Evolutionary conservation across 192 early-diverging fungal species (phyloP), one percentile per base, ranked within the genome.

Genomic region (Backusella circina): DNA sequence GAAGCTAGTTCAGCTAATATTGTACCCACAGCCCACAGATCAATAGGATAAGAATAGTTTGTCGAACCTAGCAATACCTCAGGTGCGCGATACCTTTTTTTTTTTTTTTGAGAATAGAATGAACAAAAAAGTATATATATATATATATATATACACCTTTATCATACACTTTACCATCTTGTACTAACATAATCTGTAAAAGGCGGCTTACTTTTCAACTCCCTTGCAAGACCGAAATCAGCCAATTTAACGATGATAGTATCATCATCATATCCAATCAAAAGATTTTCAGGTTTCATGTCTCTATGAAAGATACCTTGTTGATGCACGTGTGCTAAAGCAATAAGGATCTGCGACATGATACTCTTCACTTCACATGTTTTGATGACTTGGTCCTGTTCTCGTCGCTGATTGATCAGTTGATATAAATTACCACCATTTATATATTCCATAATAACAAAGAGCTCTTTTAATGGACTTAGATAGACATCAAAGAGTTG

Each of bases 131-230:
- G 31, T 38, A 65, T 50, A 50, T 16, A 51, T 37, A 41, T 16
- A 72, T 32, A 72, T 71, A 8, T 79, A 15, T 16, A 30, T 35
- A 31, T 54, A 30, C 16, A 61, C 16, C 39, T 31, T 66, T 28
- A 37, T 26, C 32, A 73, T 54, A 21, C 16, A 74, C 84, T 47
- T n/a, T 81, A 96, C 98, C 98, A 99, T 78, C 98, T 87, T 9
- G 98, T 99, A 85, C 93, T 95, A 67, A 99, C 96, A 84, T 99
- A 99, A 76, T 96, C 95, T 31, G 98, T 98, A 74, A 96, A 95
- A 38, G 98, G 97, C 1, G 94, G 93, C 44, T 90, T 87, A 80
- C 89, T 92, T 73, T 95, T 90, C 74, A 96, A 90, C 75, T 98
- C 95, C 54, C 95, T 86, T 44, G 97, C 96, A 26, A 99, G 84